These are phyloP conservation scores for Thraustochytrium sp. DNA, from an alignment of 352 stramenopile genomes.

Conservation along the genomic window DNA sequence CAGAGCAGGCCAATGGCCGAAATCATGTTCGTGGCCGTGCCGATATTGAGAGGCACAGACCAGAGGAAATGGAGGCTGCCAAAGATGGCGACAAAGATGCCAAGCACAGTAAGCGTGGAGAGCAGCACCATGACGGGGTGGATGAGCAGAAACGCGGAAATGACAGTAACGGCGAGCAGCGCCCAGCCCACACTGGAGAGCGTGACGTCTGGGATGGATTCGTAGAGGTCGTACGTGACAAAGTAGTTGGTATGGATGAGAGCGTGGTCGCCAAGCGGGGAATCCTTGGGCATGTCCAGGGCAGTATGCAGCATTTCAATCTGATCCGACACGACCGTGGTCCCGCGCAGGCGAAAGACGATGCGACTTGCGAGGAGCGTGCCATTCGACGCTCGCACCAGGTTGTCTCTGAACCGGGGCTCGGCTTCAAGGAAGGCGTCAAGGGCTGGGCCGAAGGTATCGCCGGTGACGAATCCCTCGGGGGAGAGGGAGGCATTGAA, in stretches of 20 bases:
- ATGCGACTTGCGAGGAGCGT: background rate
- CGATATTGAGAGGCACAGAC: conserved; percentile 47
- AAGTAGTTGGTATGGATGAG: background rate
- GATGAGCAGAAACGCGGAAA: conserved; percentile 37
- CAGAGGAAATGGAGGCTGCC: conserved; percentile 44
- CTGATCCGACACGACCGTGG: background rate
- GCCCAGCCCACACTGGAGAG: conserved; percentile 36
- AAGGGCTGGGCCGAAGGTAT: background rate
- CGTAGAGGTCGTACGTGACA: conserved; percentile 9
- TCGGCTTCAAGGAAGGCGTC: background rate
- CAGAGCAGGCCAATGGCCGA: conserved; percentile 51
- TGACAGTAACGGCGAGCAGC: conserved; percentile 41
- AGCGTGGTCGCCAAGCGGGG: background rate
- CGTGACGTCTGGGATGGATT: conserved; percentile 43
- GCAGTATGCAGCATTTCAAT: background rate
- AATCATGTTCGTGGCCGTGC: conserved; percentile 46
- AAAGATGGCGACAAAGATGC: conserved; percentile 44
- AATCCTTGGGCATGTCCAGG: background rate
- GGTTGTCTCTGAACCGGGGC: too few relatives aligned
- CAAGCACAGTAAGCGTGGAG: background rate
- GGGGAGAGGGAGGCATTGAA: background rate
- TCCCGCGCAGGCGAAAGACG: background rate
- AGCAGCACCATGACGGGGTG: conserved; percentile 23
- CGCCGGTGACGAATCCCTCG: background rate
- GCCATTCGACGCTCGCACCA: background rate